Conservation (phyloP, 2,329 filamentous ascomycete genomes). For the Metarhizium guizhouense region DNA sequence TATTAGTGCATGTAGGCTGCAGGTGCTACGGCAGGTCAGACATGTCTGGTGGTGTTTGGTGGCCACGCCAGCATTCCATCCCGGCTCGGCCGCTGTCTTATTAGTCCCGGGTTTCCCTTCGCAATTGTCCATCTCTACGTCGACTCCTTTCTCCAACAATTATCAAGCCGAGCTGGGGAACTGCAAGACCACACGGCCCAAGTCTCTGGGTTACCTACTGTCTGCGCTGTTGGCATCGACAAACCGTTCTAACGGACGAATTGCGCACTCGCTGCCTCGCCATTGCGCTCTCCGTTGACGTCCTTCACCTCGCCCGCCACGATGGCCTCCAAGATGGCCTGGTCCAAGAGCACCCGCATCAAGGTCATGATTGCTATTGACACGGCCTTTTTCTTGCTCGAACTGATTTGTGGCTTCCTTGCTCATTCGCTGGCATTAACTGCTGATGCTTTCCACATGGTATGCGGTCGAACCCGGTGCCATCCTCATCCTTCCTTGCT, state of each 20-base stretch:
- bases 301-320: neutral
- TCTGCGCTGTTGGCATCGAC: too few relatives aligned
- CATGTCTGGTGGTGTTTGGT: too few relatives aligned
- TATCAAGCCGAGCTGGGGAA: too few relatives aligned
- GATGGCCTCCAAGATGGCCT: slow-evolving; percentile 51
- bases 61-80: too few relatives aligned
- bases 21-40: too few relatives aligned
- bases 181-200: too few relatives aligned
- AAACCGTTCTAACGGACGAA: neutral
- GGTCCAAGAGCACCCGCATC: slow-evolving; percentile 90
- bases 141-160: too few relatives aligned
- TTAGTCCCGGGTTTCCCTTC: too few relatives aligned
- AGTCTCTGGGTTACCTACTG: too few relatives aligned
- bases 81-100: too few relatives aligned
- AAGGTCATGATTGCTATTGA: slow-evolving; percentile 89
- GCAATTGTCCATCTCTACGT: too few relatives aligned
- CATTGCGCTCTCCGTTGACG: neutral
- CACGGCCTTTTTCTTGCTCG: slow-evolving; percentile 79
- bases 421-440: slow-evolving; percentile 89
- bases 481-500: neutral
- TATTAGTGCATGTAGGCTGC: too few relatives aligned
- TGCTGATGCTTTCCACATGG: slow-evolving; percentile 98
- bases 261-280: neutral
- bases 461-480: slow-evolving; percentile 22
- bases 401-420: slow-evolving; percentile 75